Conservation (phyloP, 192 early-diverging fungal genomes). For the Thamnidium elegans region DNA sequence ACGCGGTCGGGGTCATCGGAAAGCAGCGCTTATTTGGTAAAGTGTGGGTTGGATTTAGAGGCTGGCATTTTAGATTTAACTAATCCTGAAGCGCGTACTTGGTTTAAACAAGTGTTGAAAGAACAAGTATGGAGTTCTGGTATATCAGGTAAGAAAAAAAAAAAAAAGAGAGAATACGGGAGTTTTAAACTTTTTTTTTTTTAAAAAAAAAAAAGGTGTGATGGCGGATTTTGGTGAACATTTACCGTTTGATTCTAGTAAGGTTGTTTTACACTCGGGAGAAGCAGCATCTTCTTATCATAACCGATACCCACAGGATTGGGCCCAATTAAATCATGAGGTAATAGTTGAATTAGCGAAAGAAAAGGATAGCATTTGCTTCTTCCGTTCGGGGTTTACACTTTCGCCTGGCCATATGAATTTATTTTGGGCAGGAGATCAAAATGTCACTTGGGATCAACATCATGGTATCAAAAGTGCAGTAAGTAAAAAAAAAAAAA, state of each 20-base stretch:
- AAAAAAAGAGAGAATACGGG: background rate
- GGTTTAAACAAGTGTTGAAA: slow-evolving; percentile 40
- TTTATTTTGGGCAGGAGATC: slow-evolving; percentile 42
- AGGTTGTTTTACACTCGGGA: slow-evolving; percentile 19
- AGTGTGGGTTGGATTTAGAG: slow-evolving; percentile 17
- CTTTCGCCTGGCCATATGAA: slow-evolving; percentile 35
- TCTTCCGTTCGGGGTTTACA: slow-evolving; percentile 34
- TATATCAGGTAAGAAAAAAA: slow-evolving; percentile 24
- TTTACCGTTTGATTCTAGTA: slow-evolving; percentile 23
- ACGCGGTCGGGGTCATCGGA: background rate
- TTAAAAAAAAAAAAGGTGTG: slow-evolving; percentile 23
- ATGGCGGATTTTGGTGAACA: slow-evolving; percentile 42
- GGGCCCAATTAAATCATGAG: slow-evolving; percentile 34
- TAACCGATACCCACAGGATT: slow-evolving; percentile 38
- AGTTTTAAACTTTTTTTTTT: background rate
- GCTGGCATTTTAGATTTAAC: slow-evolving; percentile 40
- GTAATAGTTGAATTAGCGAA: slow-evolving; percentile 22
- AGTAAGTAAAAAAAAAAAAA: slow-evolving; percentile 17
- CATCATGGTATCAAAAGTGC: slow-evolving; percentile 43
- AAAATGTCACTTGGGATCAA: slow-evolving; percentile 41
- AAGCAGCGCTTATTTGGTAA: slow-evolving; percentile 7
- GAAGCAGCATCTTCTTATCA: slow-evolving; percentile 28
- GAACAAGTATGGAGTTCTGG: slow-evolving; percentile 28
- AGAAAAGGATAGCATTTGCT: slow-evolving; percentile 33
- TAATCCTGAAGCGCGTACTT: slow-evolving; percentile 33